Evolutionary conservation across 2,329 filamentous ascomycete species (phyloP).

Genomic region (Alternaria tenuissima): DNA sequence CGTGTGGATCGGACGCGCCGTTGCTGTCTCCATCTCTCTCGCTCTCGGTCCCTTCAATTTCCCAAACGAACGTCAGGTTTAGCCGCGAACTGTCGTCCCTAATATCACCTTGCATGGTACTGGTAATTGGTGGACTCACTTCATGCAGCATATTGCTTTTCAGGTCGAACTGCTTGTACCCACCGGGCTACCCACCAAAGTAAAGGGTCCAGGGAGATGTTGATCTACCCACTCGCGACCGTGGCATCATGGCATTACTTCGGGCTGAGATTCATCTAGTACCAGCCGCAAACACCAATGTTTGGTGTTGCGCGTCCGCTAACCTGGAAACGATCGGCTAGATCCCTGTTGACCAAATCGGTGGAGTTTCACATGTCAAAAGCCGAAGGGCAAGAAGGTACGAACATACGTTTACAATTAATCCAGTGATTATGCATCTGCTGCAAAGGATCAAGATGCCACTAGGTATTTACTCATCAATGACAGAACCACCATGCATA

Average conservation of each 20-base stretch:
- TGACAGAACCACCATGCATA: constrained; percentile 12
- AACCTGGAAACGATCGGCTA: constrained; percentile 21
- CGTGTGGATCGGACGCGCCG: constrained; percentile 5
- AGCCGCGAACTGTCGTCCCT: constrained; percentile 8
- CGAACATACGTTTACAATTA: background rate
- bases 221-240: constrained; percentile 10
- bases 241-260: constrained; percentile 16
- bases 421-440: background rate
- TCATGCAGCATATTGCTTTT: constrained; percentile 11
- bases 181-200: background rate
- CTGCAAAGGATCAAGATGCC: background rate
- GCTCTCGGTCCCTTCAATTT: background rate
- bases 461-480: constrained; percentile 2
- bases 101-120: background rate
- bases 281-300: constrained; percentile 10
- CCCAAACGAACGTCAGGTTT: constrained; percentile 8
- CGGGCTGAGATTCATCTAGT: constrained; percentile 19
- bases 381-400: background rate
- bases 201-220: constrained; percentile 13
- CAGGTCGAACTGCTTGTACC: constrained; percentile 5
- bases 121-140: constrained; percentile 9
- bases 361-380: constrained; percentile 27
- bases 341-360: constrained; percentile 20
- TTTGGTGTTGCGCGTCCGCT: constrained; percentile 25
- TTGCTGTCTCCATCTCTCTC: background rate